phyloP scores from a whole-genome alignment of 2,329 filamentous ascomycete genomes.

The Parasarocladium wereldwijsianum region DNA sequence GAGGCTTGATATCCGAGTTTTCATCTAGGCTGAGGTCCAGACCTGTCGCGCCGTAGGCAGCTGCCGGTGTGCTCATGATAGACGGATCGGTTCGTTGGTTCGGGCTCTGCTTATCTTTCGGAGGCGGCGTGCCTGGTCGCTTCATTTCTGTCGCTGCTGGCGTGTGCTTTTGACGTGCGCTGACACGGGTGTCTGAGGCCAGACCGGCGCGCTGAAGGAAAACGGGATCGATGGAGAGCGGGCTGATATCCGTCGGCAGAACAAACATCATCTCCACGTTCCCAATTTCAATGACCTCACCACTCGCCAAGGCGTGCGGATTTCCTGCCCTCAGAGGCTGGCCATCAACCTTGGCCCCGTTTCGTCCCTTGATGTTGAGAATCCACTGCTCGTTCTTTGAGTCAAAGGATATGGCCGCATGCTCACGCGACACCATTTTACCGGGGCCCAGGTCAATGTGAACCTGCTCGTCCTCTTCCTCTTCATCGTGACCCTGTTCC shows the following conservation, averaged over 20 bases:
- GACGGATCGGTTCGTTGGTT: slow-evolving; percentile 13
- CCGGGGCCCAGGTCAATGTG: slow-evolving; percentile 82
- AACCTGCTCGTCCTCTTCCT: slow-evolving; percentile 37
- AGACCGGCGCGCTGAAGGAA: slow-evolving; percentile 57
- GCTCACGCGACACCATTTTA: slow-evolving; percentile 66
- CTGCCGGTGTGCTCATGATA: slow-evolving; percentile 18
- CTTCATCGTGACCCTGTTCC: slow-evolving; percentile 27
- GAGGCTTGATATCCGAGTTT: slow-evolving; percentile 84
- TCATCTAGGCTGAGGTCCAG: slow-evolving; percentile 71
- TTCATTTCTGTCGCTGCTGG: slow-evolving; percentile 41
- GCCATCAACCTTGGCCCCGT: slow-evolving; percentile 78
- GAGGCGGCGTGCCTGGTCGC: slow-evolving; percentile 45
- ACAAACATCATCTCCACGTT: slow-evolving; percentile 98
- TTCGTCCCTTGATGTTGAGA: slow-evolving; percentile 77
- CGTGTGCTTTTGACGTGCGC: slow-evolving; percentile 7
- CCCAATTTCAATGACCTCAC: slow-evolving; percentile 81
- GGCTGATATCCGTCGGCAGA: slow-evolving; percentile 57
- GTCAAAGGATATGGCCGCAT: slow-evolving; percentile 63
- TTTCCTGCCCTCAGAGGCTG: slow-evolving; percentile 36
- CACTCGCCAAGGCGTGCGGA: slow-evolving; percentile 58
- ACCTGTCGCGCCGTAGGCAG: slow-evolving; percentile 28
- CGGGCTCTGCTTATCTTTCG: slow-evolving; percentile 18
- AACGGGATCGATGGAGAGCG: slow-evolving; percentile 51
- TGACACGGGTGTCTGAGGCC: slow-evolving; percentile 14
- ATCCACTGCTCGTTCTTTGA: slow-evolving; percentile 60